Conservation (phyloP, 2,329 filamentous ascomycete species). For the Ascochyta fabae region DNA sequence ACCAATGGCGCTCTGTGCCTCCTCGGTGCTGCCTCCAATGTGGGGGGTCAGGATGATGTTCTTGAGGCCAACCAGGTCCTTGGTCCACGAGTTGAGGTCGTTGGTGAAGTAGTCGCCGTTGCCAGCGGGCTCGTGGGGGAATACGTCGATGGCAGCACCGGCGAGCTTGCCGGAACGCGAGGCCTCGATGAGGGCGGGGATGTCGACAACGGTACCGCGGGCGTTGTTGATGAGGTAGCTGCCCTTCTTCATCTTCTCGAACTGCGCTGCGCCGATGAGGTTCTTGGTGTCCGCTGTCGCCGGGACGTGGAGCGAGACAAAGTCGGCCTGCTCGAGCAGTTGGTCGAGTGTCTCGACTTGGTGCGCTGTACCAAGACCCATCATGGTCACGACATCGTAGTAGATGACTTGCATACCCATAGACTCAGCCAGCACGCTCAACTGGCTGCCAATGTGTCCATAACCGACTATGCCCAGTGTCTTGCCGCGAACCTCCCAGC, state of each 20-base stretch:
- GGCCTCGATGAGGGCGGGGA: constrained; percentile 86
- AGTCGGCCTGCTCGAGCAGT: constrained; percentile 82
- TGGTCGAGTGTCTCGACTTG: constrained; percentile 81
- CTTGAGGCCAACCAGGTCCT: constrained; percentile 82
- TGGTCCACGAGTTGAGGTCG: constrained; percentile 80
- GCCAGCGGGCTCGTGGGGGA: constrained; percentile 88
- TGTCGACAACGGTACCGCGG: constrained; percentile 91
- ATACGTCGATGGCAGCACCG: constrained; percentile 95
- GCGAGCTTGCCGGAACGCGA: constrained; percentile 87
- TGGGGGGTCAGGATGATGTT: constrained; percentile 97
- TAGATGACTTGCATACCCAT: constrained; percentile 99
- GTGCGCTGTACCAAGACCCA: constrained; percentile 87
- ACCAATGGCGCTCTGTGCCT: constrained; percentile 95
- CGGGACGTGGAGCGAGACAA: constrained; percentile 92
- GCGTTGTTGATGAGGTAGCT: constrained; percentile 96
- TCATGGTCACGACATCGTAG: constrained; percentile 92
- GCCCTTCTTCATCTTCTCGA: constrained; percentile 89
- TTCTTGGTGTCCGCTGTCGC: constrained; percentile 91
- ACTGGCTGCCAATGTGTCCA: constrained; percentile 93
- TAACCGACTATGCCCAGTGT: constrained; percentile 96
- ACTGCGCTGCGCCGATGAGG: constrained; percentile 81
- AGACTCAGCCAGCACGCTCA: constrained; percentile 92
- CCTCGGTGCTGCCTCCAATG: constrained; percentile 96
- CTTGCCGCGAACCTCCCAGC: constrained; percentile 98
- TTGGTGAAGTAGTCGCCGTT: constrained; percentile 96